Evolutionary conservation across 139 green algal genomes (phyloP).

Genomic region (Zygnema circumcarinatum): DNA sequence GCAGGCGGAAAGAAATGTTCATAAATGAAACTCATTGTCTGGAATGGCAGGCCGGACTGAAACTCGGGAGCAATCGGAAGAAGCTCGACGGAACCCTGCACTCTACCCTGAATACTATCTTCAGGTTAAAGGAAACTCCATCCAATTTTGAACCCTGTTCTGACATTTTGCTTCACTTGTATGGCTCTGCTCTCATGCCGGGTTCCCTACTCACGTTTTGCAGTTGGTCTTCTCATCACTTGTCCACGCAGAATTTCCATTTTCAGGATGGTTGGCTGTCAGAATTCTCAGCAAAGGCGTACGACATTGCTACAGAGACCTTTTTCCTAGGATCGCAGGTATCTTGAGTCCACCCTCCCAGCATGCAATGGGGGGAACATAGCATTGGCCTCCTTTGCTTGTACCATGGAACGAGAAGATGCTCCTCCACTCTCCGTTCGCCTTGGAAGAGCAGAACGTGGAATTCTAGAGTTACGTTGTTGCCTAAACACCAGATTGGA

Average conservation of each 20-base stretch:
- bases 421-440: background rate
- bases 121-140: background rate
- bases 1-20: no score
- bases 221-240: background rate
- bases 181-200: no score
- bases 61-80: background rate
- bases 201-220: background rate
- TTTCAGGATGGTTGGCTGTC: constrained; percentile 90
- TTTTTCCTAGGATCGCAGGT: constrained; percentile 70
- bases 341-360: background rate
- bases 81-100: constrained; percentile 22
- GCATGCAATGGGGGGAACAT: background rate
- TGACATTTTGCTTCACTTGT: no score
- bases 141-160: background rate
- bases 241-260: constrained; percentile 76
- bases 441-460: no score
- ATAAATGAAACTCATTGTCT: no score
- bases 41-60: background rate
- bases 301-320: constrained; percentile 85
- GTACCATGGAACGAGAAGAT: background rate
- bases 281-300: constrained; percentile 69
- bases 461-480: no score
- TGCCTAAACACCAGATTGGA: no score
- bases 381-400: background rate
- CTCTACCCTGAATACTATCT: constrained; percentile 85